Base-by-base conservation (phyloP, 2,329 filamentous ascomycete species). In the Aspergillus sp. region DNA sequence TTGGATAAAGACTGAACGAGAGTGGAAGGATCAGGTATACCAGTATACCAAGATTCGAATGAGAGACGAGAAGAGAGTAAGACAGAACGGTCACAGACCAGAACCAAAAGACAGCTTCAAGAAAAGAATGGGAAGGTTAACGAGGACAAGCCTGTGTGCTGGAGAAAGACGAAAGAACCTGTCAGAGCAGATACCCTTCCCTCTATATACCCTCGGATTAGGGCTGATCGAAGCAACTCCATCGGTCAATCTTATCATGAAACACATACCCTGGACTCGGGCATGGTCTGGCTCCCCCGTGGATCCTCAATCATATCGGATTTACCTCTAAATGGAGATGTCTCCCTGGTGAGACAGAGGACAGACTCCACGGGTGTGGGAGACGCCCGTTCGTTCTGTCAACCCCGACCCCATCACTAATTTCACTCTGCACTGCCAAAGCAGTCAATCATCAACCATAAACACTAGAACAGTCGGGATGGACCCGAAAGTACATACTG, bases 21-120 rank as follows among this genome's bases (percentile, higher is more conserved):
- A 52, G 46, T 55, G 48, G 49, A 53, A 51, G 41, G 53, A 53
- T 45, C 49, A 49, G 48, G 56, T 58, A 58, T 58, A 58, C 56
- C 56, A 51, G 54, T 58, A 58, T 54, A 58, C 56, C 56, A 41
- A 35, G 23, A 42, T 27, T 44, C 30, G 42, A 53, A 49, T 43
- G 49, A 53, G 38, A 41, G 38, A 51, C 37, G 46, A 42, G 45
- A 30, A 27, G 23, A 43, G 35, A 22, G 30, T 57, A 54, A 53
- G 53, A 54, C 52, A 50, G 27, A 47, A 53, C 39, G 55, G 56
- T 59, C 55, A 55, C 55, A 50, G 56, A 59, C 56, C 56, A 30
- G 25, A 12, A 23, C 23, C 13, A 23, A 17, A 33, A 23, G 38
- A 38, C 3, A 38, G 19, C 35, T 22, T 41, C 41, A 44, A 56